These are phyloP conservation scores for Planoprotostelium fungivorum DNA, from an alignment of 78 protist species.

Conservation along the genomic window DNA sequence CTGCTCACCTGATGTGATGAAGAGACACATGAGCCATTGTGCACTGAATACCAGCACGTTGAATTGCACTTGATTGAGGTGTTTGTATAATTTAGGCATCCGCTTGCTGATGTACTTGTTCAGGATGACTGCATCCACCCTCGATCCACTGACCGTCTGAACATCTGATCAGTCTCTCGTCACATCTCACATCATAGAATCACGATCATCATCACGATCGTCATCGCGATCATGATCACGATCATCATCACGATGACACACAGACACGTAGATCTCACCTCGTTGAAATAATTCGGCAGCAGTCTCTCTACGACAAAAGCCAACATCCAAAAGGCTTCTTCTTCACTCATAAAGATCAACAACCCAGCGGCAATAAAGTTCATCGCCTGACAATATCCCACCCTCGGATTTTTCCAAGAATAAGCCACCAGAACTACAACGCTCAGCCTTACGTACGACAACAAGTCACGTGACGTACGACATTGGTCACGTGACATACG, in stretches of 20 bases:
- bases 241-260: no score
- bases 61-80: not conserved
- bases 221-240: no score
- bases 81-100: not conserved
- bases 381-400: constrained; percentile 81
- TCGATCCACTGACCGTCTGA: not conserved
- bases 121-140: not conserved
- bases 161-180: no score
- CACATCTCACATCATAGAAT: not conserved
- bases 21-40: not conserved
- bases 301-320: not conserved
- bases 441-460: no score
- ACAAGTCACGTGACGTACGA: no score
- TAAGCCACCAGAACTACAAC: constrained; percentile 37
- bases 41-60: not conserved
- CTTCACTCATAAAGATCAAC: constrained; percentile 69
- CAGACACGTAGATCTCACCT: no score
- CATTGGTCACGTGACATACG: no score
- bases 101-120: not conserved
- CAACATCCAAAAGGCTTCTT: constrained; percentile 79
- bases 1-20: not conserved
- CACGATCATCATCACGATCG: not conserved
- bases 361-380: constrained; percentile 74
- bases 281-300: not conserved
- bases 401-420: constrained; percentile 51